Percentiles rank a stretch among this genome's conserved stretches.
These are phyloP conservation scores for Stygiomarasmius scandens DNA, from an alignment of 1,284 basidiomycete genomes.

Conservation along the genomic window DNA sequence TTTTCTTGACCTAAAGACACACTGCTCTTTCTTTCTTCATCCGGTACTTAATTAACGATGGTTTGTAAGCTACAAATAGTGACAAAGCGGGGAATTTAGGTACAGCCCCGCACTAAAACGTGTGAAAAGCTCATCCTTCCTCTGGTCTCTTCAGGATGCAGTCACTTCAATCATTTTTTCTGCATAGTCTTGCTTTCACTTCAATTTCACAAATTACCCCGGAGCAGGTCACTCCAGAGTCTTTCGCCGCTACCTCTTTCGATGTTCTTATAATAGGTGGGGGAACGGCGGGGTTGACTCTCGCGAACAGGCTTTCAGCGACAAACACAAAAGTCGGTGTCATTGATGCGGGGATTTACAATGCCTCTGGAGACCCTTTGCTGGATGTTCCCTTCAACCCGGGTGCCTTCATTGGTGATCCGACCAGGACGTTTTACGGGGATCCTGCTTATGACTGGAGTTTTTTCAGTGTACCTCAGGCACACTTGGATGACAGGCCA, in stretches of 20 bases:
- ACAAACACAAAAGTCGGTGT: neutral
- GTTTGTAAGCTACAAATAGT: no score
- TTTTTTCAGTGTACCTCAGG: conserved; percentile 13
- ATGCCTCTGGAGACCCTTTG: conserved; percentile 9
- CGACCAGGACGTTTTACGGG: conserved; percentile 7
- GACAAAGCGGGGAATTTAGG: no score
- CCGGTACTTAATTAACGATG: no score
- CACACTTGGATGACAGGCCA: neutral
- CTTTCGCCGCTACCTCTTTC: neutral
- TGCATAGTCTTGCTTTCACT: no score
- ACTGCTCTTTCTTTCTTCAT: no score
- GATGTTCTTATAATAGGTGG: conserved; percentile 17
- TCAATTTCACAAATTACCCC: no score
- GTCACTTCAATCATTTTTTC: no score
- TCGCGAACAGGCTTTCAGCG: conserved; percentile 6
- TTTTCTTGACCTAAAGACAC: no score
- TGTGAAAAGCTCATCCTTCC: no score
- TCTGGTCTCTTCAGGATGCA: no score
- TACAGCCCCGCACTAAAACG: no score
- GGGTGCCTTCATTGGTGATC: neutral
- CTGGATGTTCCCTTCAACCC: conserved; percentile 14
- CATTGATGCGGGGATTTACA: conserved; percentile 2
- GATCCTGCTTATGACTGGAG: conserved; percentile 19
- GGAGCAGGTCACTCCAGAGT: no score
- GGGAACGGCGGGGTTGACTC: neutral